Conservation (phyloP, 2,329 filamentous ascomycete genomes). For the Alternaria ventricosa region DNA sequence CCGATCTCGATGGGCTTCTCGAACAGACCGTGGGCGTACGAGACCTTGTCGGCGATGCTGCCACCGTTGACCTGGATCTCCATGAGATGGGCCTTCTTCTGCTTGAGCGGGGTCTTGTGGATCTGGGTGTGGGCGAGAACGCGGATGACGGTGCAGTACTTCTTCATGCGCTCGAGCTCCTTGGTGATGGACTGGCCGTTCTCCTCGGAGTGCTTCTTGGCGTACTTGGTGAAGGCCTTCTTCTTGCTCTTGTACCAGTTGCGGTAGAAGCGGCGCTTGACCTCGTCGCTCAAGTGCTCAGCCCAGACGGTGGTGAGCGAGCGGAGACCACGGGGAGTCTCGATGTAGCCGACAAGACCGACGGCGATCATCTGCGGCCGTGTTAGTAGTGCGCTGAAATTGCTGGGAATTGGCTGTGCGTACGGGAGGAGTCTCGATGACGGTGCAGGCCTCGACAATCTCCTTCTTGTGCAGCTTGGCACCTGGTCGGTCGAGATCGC, state of each 20-base stretch:
- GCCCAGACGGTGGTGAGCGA: constrained; percentile 99
- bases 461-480: constrained; percentile 95
- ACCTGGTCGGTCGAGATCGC: constrained; percentile 97
- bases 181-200: constrained; percentile 88
- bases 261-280: constrained; percentile 99
- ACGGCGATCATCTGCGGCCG: constrained; percentile 92
- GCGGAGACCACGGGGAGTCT: constrained; percentile 98
- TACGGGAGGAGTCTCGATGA: constrained; percentile 66
- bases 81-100: constrained; percentile 99
- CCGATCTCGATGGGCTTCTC: constrained; percentile 97
- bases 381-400: constrained; percentile 30
- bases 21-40: constrained; percentile 93
- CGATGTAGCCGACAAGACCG: constrained; percentile 99
- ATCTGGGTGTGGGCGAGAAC: constrained; percentile 99
- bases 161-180: constrained; percentile 99
- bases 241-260: constrained; percentile 99
- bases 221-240: constrained; percentile 99
- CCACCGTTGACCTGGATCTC: constrained; percentile 99
- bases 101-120: constrained; percentile 98
- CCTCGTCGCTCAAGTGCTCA: constrained; percentile 97
- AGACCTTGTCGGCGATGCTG: constrained; percentile 93
- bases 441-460: constrained; percentile 52
- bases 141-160: constrained; percentile 99
- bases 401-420: constrained; percentile 67
- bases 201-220: constrained; percentile 99